These are phyloP conservation scores for Tetracentron sinense DNA, from an alignment of 164 flowering plant species.

Conservation along the genomic window DNA sequence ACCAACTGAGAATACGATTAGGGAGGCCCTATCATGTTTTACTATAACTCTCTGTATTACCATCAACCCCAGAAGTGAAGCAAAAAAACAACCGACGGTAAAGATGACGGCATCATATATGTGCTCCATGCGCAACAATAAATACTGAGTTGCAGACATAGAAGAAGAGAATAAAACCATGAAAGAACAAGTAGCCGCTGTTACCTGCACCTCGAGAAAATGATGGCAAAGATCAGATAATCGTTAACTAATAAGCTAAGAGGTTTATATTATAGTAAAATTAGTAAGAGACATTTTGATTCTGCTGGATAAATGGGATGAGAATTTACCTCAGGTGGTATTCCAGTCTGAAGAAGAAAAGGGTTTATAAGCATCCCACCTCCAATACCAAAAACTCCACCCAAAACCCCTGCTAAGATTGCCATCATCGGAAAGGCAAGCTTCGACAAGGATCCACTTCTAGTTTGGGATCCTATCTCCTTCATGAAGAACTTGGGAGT, in stretches of 20 bases:
- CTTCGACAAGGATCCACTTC: constrained; percentile 14
- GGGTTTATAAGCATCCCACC: constrained; percentile 84
- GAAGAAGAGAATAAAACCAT: constrained; percentile 73
- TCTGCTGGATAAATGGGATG: neutral
- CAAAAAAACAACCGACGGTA: constrained; percentile 42
- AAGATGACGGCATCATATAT: constrained; percentile 30
- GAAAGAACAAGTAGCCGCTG: constrained; percentile 71
- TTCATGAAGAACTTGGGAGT: constrained; percentile 11
- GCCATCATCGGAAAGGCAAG: constrained; percentile 59
- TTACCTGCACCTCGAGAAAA: constrained; percentile 33
- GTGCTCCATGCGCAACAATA: constrained; percentile 55
- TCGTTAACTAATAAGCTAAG: too few relatives aligned
- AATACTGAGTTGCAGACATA: constrained; percentile 67
- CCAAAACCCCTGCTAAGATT: constrained; percentile 53
- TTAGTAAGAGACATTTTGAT: too few relatives aligned
- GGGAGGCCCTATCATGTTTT: constrained; percentile 49
- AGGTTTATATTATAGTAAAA: too few relatives aligned
- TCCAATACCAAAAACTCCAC: constrained; percentile 73
- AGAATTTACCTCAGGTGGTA: constrained; percentile 52
- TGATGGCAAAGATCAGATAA: neutral
- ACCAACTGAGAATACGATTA: constrained; percentile 60
- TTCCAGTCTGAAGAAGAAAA: constrained; percentile 64
- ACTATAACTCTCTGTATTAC: constrained; percentile 43
- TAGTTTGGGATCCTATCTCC: constrained; percentile 21
- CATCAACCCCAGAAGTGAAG: constrained; percentile 47